Evolutionary conservation across 352 stramenopile genomes (phyloP).

Genomic region (Globisporangium takayamanum): DNA sequence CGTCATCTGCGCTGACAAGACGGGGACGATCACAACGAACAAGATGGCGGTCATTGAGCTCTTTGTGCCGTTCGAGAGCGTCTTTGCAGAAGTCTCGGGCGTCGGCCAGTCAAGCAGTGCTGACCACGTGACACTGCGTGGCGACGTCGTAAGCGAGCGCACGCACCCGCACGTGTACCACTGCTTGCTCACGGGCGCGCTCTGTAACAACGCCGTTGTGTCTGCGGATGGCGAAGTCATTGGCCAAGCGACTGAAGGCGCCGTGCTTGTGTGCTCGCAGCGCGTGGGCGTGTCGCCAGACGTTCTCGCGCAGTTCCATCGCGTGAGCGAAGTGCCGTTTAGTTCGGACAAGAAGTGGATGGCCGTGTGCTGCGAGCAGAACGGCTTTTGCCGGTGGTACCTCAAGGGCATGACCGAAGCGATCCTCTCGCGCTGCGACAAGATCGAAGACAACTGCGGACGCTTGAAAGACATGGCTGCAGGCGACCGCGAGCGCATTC

Average conservation of each 20-base stretch:
- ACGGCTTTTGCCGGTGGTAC: conserved; percentile 54
- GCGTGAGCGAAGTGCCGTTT: conserved; percentile 92
- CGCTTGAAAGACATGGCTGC: conserved; percentile 58
- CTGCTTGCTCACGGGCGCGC: conserved; percentile 59
- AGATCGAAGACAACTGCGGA: conserved; percentile 69
- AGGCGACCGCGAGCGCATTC: conserved; percentile 57
- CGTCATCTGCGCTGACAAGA: conserved; percentile 93
- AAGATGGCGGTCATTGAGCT: conserved; percentile 84
- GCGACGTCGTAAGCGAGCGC: conserved; percentile 50
- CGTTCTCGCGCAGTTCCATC: conserved; percentile 43
- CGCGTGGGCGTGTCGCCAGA: conserved; percentile 49
- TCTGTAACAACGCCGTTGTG: conserved; percentile 78
- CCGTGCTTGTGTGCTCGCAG: conserved; percentile 58
- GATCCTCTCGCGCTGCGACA: conserved; percentile 66
- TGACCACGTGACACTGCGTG: conserved; percentile 47
- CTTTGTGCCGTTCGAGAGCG: conserved; percentile 74
- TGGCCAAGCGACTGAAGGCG: conserved; percentile 76
- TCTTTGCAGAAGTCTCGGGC: conserved; percentile 60
- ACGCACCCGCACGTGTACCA: conserved; percentile 68
- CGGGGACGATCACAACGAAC: conserved; percentile 91
- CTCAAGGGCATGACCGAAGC: conserved; percentile 82
- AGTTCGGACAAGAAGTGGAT: conserved; percentile 96
- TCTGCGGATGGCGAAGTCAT: conserved; percentile 56
- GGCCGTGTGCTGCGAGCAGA: conserved; percentile 85
- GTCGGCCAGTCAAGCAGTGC: conserved; percentile 24